Evolutionary conservation across 306 rosid genomes (phyloP).

Genomic region (Begonia loranthoides): DNA sequence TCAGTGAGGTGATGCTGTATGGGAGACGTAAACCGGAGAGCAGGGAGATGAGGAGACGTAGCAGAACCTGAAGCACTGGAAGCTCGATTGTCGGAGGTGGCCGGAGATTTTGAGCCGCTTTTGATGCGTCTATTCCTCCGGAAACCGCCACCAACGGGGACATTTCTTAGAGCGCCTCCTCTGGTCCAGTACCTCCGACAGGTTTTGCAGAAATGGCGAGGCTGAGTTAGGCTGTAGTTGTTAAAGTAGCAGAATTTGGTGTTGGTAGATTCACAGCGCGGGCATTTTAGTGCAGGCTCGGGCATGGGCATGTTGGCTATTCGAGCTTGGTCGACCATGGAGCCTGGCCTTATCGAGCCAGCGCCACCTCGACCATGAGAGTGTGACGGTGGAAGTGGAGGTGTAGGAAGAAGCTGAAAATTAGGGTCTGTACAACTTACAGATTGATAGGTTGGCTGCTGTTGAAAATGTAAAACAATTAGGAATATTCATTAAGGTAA

Average conservation of each 20-base stretch:
- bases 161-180: slow-evolving; percentile 65
- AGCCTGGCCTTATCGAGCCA: slow-evolving; percentile 53
- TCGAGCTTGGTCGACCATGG: slow-evolving; percentile 76
- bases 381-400: slow-evolving; percentile 21
- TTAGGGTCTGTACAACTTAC: slow-evolving; percentile 8
- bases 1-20: slow-evolving; percentile 31
- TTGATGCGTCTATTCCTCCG: slow-evolving; percentile 68
- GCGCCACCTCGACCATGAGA: slow-evolving; percentile 24
- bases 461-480: slow-evolving; percentile 13
- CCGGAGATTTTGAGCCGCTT: slow-evolving; percentile 51
- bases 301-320: slow-evolving; percentile 77
- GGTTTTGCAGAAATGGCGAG: slow-evolving; percentile 93
- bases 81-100: slow-evolving; percentile 31
- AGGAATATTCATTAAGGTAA: not conserved
- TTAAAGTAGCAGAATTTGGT: slow-evolving; percentile 91
- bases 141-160: slow-evolving; percentile 88
- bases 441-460: slow-evolving; percentile 29
- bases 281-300: slow-evolving; percentile 56
- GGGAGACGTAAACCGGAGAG: slow-evolving; percentile 44
- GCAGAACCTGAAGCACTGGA: not conserved
- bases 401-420: slow-evolving; percentile 30
- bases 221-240: slow-evolving; percentile 90
- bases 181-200: slow-evolving; percentile 87
- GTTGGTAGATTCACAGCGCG: slow-evolving; percentile 81
- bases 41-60: slow-evolving; percentile 16